Percentiles rank a stretch among this genome's conserved stretches.
Conservation (phyloP, 2,329 filamentous ascomycete species). For the Ophiostoma perfectum region DNA sequence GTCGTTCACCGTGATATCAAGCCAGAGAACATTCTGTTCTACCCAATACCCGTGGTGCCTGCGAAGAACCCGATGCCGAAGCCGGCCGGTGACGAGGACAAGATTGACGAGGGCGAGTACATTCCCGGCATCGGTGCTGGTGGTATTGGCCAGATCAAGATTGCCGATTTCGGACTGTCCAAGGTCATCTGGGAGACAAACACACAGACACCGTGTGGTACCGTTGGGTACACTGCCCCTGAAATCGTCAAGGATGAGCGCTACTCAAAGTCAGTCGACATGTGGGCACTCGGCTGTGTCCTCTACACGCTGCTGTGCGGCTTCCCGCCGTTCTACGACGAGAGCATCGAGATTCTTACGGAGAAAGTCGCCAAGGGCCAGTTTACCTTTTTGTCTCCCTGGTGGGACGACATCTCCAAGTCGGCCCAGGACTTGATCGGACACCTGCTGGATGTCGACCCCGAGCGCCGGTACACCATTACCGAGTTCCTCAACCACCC, state of each 20-base stretch:
- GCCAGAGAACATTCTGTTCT: conserved; percentile 93
- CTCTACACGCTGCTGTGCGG: conserved; percentile 95
- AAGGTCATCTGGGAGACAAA: conserved; percentile 98
- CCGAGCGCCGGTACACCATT: conserved; percentile 91
- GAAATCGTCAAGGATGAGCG: conserved; percentile 99
- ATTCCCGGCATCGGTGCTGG: conserved; percentile 73
- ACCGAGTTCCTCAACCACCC: conserved; percentile 89
- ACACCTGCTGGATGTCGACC: conserved; percentile 89
- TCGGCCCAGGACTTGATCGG: conserved; percentile 90
- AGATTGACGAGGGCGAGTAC: conserved; percentile 94
- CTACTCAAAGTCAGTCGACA: conserved; percentile 97
- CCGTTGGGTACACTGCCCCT: conserved; percentile 93
- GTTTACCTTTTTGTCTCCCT: conserved; percentile 95
- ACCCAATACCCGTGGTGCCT: conserved; percentile 75
- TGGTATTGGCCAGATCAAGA: conserved; percentile 92
- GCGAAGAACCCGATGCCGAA: conserved; percentile 74
- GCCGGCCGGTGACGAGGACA: conserved; percentile 89
- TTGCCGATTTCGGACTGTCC: conserved; percentile 94
- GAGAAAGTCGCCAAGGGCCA: conserved; percentile 96
- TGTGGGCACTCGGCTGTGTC: conserved; percentile 98
- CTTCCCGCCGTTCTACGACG: conserved; percentile 97
- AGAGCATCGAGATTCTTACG: conserved; percentile 92
- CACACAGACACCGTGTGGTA: conserved; percentile 99
- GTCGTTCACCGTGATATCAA: conserved; percentile 99
- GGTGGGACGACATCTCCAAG: conserved; percentile 99